Conservation (phyloP, 148 eudicot genomes). For the Suaeda aralocaspica region DNA sequence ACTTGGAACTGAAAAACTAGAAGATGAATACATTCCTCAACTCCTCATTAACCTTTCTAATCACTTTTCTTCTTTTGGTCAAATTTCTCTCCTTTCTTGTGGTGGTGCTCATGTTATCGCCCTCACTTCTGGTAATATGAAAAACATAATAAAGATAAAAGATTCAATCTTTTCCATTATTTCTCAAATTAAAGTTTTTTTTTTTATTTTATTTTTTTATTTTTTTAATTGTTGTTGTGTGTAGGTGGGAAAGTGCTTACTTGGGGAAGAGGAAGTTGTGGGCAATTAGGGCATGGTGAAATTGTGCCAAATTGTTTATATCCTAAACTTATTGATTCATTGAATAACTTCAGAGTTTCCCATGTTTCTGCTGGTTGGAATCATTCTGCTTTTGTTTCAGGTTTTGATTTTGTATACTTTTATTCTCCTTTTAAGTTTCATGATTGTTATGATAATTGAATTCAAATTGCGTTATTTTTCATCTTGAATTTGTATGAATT, state of each 20-base stretch:
- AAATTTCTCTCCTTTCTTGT: constrained; percentile 59
- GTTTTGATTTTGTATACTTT: constrained; percentile 24
- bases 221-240: constrained; percentile 18
- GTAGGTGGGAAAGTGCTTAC: constrained; percentile 74
- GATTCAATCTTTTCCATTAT: neutral
- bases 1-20: constrained; percentile 49
- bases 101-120: constrained; percentile 96
- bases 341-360: constrained; percentile 34
- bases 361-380: constrained; percentile 96
- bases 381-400: constrained; percentile 96
- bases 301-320: constrained; percentile 36
- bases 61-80: constrained; percentile 31
- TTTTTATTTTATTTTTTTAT: neutral
- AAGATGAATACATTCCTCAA: constrained; percentile 65
- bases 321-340: constrained; percentile 43
- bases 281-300: constrained; percentile 86
- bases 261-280: constrained; percentile 93
- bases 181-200: neutral
- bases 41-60: constrained; percentile 27
- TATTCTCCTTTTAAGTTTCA: neutral
- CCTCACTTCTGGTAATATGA: constrained; percentile 56
- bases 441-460: neutral
- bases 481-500: neutral
- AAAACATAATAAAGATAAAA: neutral
- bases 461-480: neutral